A percentile compares a stretch with the other conserved stretches of the same genome.
Conservation (phyloP, 2,329 filamentous ascomycete species). For the Neofusicoccum kwambonambiense region DNA sequence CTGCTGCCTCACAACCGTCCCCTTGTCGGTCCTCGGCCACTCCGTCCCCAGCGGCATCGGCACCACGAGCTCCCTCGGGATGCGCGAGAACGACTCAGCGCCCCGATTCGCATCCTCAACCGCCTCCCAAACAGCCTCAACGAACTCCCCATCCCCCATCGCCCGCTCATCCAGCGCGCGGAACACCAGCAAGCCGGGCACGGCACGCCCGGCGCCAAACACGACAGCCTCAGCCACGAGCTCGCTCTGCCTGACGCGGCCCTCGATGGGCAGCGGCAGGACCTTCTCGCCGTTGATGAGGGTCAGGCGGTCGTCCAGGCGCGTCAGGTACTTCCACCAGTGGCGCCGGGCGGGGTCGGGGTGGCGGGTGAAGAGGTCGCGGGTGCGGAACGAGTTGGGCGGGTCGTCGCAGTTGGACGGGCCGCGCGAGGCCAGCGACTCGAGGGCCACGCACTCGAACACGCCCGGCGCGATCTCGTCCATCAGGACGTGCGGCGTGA, state of each 20-base stretch:
- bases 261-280: slow-evolving; percentile 52
- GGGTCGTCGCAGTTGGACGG: slow-evolving; percentile 42
- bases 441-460: slow-evolving; percentile 36
- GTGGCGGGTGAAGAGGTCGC: slow-evolving; percentile 47
- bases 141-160: slow-evolving; percentile 45
- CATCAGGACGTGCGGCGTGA: slow-evolving; percentile 39
- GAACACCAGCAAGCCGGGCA: slow-evolving; percentile 53
- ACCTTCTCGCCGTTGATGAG: slow-evolving; percentile 53
- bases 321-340: slow-evolving; percentile 48
- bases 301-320: slow-evolving; percentile 48
- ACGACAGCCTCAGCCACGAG: slow-evolving; percentile 57
- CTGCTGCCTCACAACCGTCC: slow-evolving; percentile 54
- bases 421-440: slow-evolving; percentile 37
- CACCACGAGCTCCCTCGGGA: slow-evolving; percentile 21
- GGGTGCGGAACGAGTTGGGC: neutral
- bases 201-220: slow-evolving; percentile 54
- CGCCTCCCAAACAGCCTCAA: slow-evolving; percentile 50
- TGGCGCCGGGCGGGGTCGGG: slow-evolving; percentile 36
- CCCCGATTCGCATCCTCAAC: slow-evolving; percentile 53
- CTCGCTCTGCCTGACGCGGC: slow-evolving; percentile 51
- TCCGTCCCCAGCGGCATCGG: slow-evolving; percentile 27
- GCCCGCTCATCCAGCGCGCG: slow-evolving; percentile 12
- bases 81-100: slow-evolving; percentile 37
- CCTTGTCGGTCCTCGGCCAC: slow-evolving; percentile 55
- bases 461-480: slow-evolving; percentile 36